phyloP scores from a whole-genome alignment of 1,139 yeast genomes.

The Protomyces lactucae-debilis region DNA sequence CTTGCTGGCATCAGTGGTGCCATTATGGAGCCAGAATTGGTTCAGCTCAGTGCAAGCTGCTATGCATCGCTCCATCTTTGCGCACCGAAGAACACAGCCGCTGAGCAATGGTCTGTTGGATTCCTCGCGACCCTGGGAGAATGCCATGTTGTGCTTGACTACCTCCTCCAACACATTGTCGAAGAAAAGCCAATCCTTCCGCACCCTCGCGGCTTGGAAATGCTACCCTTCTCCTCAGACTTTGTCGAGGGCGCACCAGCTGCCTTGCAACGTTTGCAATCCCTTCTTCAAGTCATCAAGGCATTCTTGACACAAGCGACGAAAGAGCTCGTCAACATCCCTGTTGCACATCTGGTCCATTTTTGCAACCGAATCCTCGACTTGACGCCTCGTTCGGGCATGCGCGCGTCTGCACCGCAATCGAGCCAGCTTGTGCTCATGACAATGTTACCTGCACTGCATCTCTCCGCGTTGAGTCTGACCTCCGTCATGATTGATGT shows the following conservation, averaged over 20 bases:
- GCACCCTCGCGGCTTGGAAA: conserved; percentile 9
- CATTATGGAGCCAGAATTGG: neutral
- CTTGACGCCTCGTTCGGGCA: conserved; percentile 1
- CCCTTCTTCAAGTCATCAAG: neutral
- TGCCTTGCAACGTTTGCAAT: conserved; percentile 6
- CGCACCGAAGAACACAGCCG: conserved; percentile 20
- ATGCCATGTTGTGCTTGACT: conserved; percentile 20
- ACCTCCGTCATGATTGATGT: neutral
- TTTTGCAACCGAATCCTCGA: conserved; percentile 6
- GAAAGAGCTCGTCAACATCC: conserved; percentile 11
- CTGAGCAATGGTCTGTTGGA: conserved; percentile 25
- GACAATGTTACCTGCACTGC: conserved; percentile 9
- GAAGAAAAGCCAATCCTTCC: conserved; percentile 12
- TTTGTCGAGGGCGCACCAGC: conserved; percentile 5
- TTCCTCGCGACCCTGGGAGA: conserved; percentile 13
- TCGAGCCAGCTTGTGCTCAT: conserved; percentile 11
- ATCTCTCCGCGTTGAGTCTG: neutral
- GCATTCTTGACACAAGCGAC: conserved; percentile 9
- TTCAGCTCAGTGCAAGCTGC: conserved; percentile 22
- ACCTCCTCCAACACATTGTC: conserved; percentile 19
- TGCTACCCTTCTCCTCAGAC: conserved; percentile 10
- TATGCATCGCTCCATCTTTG: conserved; percentile 26
- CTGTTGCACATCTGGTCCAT: conserved; percentile 6
- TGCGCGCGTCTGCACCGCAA: conserved; percentile 14
- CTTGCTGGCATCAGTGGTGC: conserved; percentile 11